Evolutionary conservation across 805 yeast species (phyloP).

Genomic region (Candida montana): DNA sequence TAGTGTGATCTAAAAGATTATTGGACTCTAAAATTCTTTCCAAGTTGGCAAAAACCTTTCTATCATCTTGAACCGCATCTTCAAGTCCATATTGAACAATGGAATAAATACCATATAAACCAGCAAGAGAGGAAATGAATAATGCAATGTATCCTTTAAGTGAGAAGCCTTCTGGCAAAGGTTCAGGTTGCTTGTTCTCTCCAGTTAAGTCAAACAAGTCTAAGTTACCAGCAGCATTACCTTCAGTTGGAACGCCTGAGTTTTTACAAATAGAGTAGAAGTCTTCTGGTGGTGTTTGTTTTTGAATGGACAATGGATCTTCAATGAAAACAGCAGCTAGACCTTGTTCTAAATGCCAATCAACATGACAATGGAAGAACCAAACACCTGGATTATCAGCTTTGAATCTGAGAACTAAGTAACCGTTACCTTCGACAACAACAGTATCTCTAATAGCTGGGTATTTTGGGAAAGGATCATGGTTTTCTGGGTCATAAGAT

Average conservation of each 20-base stretch:
- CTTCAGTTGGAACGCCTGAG: conserved; percentile 41
- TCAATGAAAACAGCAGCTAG: conserved; percentile 67
- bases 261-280: conserved; percentile 46
- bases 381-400: conserved; percentile 92
- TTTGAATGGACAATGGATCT: conserved; percentile 51
- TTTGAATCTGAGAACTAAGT: conserved; percentile 62
- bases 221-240: conserved; percentile 71
- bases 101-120: conserved; percentile 53
- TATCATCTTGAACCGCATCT: conserved; percentile 49
- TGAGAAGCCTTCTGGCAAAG: conserved; percentile 70
- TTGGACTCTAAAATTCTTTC: conserved; percentile 28
- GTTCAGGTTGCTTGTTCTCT: conserved; percentile 52
- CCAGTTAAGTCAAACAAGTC: conserved; percentile 55
- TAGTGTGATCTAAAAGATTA: conserved; percentile 13
- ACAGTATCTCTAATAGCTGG: conserved; percentile 73
- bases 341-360: conserved; percentile 83
- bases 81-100: conserved; percentile 63
- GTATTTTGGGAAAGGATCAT: conserved; percentile 43
- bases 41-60: conserved; percentile 34
- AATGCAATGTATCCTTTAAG: conserved; percentile 64
- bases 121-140: conserved; percentile 45
- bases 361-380: conserved; percentile 91
- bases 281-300: conserved; percentile 39
- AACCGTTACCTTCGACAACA: conserved; percentile 60
- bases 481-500: conserved; percentile 47